Evolutionary conservation across 148 eudicot genomes (phyloP), one percentile per base, ranked within the genome.

Genomic region (Chenopodium berlandieri): DNA sequence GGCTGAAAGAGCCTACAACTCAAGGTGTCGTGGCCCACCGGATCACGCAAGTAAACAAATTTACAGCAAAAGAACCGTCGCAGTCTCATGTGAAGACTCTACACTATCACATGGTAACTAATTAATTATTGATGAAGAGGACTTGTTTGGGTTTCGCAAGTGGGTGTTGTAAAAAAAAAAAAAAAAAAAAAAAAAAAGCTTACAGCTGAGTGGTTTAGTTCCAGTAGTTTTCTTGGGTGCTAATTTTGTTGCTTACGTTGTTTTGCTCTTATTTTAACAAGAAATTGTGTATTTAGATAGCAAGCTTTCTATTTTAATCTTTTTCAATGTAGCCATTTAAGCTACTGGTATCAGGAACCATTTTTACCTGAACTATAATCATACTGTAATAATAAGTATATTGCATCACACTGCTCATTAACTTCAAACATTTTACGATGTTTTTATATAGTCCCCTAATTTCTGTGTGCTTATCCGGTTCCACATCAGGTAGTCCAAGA

Each of bases 71-170:
- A 40, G 67, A 30, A 75, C 70, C 48, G 50, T 65, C 62, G 64
- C 46, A 79, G 71, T 37, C 54, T 75, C 79, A 75, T 73, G 69
- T 31, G 67, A 73, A 44, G 69, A 47, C 58, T 19, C 69, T 34
- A 71, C 76, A 82, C 72, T 71, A 68, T 71, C 44, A 72, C 48
- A 71, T 13, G 68, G 37, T 40, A 67, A 52, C 44, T 40, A 40
- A 40, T 40, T 40, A 40, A 40, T 22, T 69, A 66, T 7, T 63
- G 47, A 52, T 44, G 52, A 68, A 74, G 40, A 80, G 73, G 56
- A 27, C 71, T 80, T 80, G 79, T 83, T 83, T 79, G 71, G 25
- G 58, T 50, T 72, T 79, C 72, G 70, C 71, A 83, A 79, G 76
- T 83, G 67, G 79, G 56, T 69, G 34, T 66, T 58, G 23, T 23